Evolutionary conservation across 73 alveolate species (phyloP).

Genomic region (Stentor roeselii): DNA sequence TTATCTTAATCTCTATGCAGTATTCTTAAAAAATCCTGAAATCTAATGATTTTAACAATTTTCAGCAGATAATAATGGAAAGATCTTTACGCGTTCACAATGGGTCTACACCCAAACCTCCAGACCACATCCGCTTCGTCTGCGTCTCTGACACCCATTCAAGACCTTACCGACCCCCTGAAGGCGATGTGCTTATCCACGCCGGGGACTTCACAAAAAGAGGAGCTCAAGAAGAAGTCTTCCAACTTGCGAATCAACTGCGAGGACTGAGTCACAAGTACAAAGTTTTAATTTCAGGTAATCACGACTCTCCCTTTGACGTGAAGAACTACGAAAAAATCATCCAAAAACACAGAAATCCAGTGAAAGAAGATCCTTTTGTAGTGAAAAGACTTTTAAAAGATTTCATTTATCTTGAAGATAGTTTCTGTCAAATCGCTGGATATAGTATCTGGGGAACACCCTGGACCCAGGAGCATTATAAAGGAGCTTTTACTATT

Average conservation of each 20-base stretch:
- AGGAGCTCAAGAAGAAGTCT: constrained; percentile 29
- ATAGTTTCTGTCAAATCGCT: constrained; percentile 24
- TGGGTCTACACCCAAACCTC: constrained; percentile 15
- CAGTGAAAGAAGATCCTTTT: constrained; percentile 26
- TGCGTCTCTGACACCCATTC: constrained; percentile 54
- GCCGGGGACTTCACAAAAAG: constrained; percentile 38
- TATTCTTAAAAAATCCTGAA: background rate
- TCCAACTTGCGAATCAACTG: constrained; percentile 23
- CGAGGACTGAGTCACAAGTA: constrained; percentile 21
- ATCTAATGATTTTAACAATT: background rate
- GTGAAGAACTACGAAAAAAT: background rate
- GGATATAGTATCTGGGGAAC: constrained; percentile 56
- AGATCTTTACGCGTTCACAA: background rate
- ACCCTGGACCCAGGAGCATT: constrained; percentile 41
- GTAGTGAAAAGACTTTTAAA: constrained; percentile 23
- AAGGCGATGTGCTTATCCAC: constrained; percentile 36
- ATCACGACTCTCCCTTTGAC: constrained; percentile 52
- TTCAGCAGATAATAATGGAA: background rate
- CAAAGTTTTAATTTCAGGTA: constrained; percentile 53
- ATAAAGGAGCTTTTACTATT: constrained; percentile 39
- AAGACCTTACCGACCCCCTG: constrained; percentile 17
- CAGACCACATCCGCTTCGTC: constrained; percentile 28
- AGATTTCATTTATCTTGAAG: constrained; percentile 45
- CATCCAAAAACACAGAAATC: background rate
- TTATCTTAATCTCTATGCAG: background rate